These are phyloP conservation scores for Albophoma yamanashiensis DNA, from an alignment of 2,329 filamentous ascomycete species.

Conservation along the genomic window DNA sequence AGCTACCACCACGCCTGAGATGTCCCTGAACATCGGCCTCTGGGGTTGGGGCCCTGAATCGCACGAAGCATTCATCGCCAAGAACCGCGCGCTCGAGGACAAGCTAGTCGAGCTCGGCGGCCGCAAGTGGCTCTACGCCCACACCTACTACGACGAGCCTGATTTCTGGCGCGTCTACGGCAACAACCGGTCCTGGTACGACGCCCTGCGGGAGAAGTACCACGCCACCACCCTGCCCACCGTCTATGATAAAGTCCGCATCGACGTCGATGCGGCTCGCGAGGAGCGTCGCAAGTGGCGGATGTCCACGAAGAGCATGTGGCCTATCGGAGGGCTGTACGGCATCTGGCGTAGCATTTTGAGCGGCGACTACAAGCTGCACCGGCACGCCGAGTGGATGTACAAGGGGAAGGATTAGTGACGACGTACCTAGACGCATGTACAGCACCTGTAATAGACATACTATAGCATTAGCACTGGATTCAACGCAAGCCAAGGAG, in stretches of 20 bases:
- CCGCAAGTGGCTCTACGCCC: constrained; percentile 81
- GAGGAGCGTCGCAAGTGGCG: constrained; percentile 25
- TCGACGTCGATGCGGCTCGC: constrained; percentile 36
- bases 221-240: constrained; percentile 49
- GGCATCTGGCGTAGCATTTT: constrained; percentile 49
- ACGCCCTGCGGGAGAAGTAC: constrained; percentile 52
- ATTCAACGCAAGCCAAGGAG: background rate
- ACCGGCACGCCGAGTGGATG: constrained; percentile 43
- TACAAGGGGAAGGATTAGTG: constrained; percentile 23
- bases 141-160: constrained; percentile 68
- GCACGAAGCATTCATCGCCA: constrained; percentile 48
- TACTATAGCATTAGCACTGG: background rate
- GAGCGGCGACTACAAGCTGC: constrained; percentile 44
- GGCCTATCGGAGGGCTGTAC: constrained; percentile 48
- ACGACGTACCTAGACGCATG: background rate
- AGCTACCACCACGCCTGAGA: constrained; percentile 8
- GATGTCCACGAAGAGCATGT: constrained; percentile 33
- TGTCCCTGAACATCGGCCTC: constrained; percentile 56
- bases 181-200: constrained; percentile 46
- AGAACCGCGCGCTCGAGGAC: constrained; percentile 61
- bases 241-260: constrained; percentile 61
- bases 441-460: background rate
- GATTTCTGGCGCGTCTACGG: constrained; percentile 60
- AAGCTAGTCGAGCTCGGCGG: constrained; percentile 61
- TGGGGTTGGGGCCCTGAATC: constrained; percentile 65